Conservation (phyloP, 306 rosid genomes). For the Inga leiocalycina region DNA sequence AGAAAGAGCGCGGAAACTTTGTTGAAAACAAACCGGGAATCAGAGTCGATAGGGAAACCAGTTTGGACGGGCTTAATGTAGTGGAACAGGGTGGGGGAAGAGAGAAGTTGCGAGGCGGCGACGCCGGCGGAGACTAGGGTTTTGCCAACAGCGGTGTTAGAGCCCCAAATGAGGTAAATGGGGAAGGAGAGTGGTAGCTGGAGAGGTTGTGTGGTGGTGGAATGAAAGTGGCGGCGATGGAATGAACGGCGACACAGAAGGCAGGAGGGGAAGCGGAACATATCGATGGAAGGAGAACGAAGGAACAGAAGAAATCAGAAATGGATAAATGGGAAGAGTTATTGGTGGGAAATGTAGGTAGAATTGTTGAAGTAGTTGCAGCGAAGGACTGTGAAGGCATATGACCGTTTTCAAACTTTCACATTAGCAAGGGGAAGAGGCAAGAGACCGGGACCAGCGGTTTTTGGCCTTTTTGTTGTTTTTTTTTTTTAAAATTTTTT, state of each 20-base stretch:
- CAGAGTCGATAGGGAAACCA: constrained; percentile 89
- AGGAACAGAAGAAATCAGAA: neutral
- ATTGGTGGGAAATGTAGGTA: neutral
- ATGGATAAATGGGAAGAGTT: neutral
- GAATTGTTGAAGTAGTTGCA: neutral
- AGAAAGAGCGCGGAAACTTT: constrained; percentile 49
- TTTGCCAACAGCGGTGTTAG: constrained; percentile 92
- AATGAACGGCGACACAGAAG: constrained; percentile 34
- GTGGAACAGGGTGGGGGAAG: constrained; percentile 53
- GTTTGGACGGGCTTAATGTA: constrained; percentile 92
- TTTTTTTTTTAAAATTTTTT: too few relatives aligned
- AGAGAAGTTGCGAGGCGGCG: constrained; percentile 65
- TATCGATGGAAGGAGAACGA: neutral
- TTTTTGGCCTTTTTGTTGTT: too few relatives aligned
- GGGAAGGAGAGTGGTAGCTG: constrained; percentile 74
- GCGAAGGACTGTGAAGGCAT: neutral
- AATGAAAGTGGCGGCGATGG: constrained; percentile 32
- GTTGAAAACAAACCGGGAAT: constrained; percentile 71
- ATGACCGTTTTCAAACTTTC: neutral
- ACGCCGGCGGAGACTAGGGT: constrained; percentile 93
- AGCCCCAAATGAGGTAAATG: constrained; percentile 79
- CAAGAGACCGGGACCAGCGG: neutral
- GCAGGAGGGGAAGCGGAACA: constrained; percentile 38
- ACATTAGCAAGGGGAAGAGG: neutral
- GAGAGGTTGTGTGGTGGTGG: constrained; percentile 40